These are phyloP conservation scores for Halenospora varia DNA, from an alignment of 495 filamentous ascomycete genomes.

Conservation along the genomic window DNA sequence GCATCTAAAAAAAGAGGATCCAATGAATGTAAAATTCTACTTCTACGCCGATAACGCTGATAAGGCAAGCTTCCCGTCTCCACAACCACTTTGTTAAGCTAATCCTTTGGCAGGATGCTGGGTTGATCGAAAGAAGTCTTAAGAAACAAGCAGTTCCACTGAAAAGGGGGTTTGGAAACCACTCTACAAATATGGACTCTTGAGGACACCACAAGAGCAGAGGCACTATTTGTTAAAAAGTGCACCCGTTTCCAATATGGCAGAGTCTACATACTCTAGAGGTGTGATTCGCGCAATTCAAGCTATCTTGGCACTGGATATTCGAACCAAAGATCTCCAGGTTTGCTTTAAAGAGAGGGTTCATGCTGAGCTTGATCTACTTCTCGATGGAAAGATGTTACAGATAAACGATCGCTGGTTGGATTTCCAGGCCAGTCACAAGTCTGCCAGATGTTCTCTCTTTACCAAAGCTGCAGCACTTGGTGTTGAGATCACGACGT, in stretches of 20 bases:
- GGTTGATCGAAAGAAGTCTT: slow-evolving; percentile 13
- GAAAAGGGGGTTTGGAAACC: slow-evolving; percentile 9
- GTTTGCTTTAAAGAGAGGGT: slow-evolving; percentile 9
- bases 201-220: slow-evolving; percentile 13
- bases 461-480: too few species aligned
- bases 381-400: slow-evolving; percentile 6
- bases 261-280: slow-evolving; percentile 4
- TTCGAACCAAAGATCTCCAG: slow-evolving; percentile 2
- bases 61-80: neutral
- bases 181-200: slow-evolving; percentile 2
- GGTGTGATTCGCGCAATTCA: slow-evolving; percentile 3
- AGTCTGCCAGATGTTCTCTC: slow-evolving; percentile 1
- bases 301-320: slow-evolving; percentile 10
- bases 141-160: slow-evolving; percentile 15
- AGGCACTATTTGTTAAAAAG: slow-evolving; percentile 7
- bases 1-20: neutral
- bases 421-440: slow-evolving; percentile 2
- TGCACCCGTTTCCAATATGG: neutral
- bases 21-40: slow-evolving; percentile 1
- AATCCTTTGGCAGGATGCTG: slow-evolving; percentile 9
- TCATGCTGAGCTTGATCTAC: slow-evolving; percentile 11
- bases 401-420: slow-evolving; percentile 17
- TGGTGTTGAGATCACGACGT: neutral
- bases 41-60: slow-evolving; percentile 6
- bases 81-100: neutral